phyloP scores from a whole-genome alignment of 768 basidiomycete species.

The Pulveroboletus sp. region DNA sequence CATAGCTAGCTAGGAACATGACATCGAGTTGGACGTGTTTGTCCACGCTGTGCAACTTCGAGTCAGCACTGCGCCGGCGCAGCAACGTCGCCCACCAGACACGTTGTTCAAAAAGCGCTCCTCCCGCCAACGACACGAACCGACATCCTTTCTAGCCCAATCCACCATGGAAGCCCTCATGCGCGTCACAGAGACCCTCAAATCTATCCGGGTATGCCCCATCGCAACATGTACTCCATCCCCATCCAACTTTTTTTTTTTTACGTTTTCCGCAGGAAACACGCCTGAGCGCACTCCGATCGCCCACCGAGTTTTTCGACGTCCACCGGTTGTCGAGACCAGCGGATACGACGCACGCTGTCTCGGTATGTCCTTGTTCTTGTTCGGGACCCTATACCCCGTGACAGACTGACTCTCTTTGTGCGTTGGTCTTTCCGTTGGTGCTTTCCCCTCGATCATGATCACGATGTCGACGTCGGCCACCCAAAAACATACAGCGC shows the following conservation, averaged over 20 bases:
- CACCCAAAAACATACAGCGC: too few relatives aligned
- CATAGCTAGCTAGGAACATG: too few relatives aligned
- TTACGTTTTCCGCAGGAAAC: constrained; percentile 64
- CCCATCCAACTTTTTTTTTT: neutral
- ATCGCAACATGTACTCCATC: neutral
- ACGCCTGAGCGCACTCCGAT: constrained; percentile 69
- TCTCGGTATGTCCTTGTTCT: constrained; percentile 47
- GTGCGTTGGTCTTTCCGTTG: too few relatives aligned
- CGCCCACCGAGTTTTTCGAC: constrained; percentile 81
- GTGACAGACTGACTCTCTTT: too few relatives aligned
- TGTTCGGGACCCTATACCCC: too few relatives aligned
- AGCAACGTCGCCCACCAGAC: neutral
- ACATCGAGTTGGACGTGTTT: too few relatives aligned
- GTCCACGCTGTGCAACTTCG: too few relatives aligned
- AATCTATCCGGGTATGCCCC: constrained; percentile 63
- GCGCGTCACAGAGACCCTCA: constrained; percentile 66
- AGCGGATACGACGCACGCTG: constrained; percentile 75
- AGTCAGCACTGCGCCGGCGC: neutral
- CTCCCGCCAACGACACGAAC: too few relatives aligned
- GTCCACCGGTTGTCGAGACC: constrained; percentile 80
- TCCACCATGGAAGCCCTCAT: constrained; percentile 60
- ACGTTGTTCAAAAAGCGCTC: too few relatives aligned
- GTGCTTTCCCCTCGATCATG: too few relatives aligned
- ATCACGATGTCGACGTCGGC: too few relatives aligned
- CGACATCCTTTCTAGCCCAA: too few relatives aligned